These are phyloP conservation scores for Oenanthe sinensis DNA, from an alignment of 129 eudicot genomes.

Conservation along the genomic window DNA sequence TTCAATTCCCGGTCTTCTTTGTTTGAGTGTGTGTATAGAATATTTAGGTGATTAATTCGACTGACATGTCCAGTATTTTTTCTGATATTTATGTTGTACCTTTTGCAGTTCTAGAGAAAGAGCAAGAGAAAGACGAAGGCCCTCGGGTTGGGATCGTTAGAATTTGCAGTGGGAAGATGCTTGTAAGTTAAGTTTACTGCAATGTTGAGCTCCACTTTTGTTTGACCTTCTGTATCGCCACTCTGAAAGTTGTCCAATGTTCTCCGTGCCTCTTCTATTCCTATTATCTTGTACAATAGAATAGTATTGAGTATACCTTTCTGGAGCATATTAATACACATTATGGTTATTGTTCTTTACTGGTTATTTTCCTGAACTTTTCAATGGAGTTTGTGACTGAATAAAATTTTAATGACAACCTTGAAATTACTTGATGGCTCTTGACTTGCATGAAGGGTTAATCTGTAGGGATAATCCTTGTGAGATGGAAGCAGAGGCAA, in stretches of 20 bases:
- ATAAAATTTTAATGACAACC: not conserved
- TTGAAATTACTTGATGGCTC: not conserved
- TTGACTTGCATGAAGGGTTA: not conserved
- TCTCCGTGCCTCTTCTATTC: not conserved
- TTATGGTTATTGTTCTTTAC: not conserved
- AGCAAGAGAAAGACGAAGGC: conserved; percentile 74
- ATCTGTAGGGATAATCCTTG: not conserved
- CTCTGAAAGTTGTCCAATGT: not conserved
- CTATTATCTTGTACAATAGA: conserved; percentile 4
- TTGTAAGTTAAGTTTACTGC: conserved; percentile 19
- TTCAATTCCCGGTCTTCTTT: not conserved
- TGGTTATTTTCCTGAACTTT: not conserved
- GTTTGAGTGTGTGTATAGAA: not conserved
- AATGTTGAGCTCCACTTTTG: not conserved
- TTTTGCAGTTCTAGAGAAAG: conserved; percentile 56
- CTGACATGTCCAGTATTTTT: not conserved
- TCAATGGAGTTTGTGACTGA: not conserved
- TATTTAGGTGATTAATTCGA: not conserved
- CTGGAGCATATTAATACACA: not conserved
- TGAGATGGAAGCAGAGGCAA: too few species aligned
- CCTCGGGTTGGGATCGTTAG: conserved; percentile 93
- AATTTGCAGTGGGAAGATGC: not conserved
- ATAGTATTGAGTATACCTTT: not conserved
- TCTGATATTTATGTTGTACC: conserved; percentile 1
- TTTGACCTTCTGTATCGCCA: not conserved